Conservation (phyloP, 441 rosid species). For the Populus hybrid region DNA sequence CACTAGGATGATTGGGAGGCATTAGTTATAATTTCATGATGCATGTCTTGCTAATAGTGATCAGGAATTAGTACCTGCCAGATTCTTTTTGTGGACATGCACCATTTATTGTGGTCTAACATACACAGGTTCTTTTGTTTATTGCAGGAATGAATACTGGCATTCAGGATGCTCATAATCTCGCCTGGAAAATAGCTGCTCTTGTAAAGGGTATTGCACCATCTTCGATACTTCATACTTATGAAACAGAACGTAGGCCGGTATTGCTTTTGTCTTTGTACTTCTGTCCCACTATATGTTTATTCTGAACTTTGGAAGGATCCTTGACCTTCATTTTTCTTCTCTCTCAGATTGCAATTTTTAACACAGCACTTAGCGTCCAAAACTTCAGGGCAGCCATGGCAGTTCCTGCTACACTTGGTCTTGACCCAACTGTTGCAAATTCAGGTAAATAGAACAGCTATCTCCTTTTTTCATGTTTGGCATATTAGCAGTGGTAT, state of each 20-base stretch:
- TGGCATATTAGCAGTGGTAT: constrained; percentile 3
- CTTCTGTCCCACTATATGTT: constrained; percentile 3
- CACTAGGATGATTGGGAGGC: neutral
- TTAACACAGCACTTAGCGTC: constrained; percentile 77
- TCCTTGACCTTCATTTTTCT: constrained; percentile 21
- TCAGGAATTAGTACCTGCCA: neutral
- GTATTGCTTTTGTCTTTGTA: constrained; percentile 40
- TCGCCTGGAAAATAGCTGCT: constrained; percentile 93
- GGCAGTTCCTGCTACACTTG: constrained; percentile 80
- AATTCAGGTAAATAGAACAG: constrained; percentile 53
- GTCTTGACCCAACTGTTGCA: constrained; percentile 80
- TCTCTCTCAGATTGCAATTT: constrained; percentile 61
- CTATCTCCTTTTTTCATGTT: constrained; percentile 21
- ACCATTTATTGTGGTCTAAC: neutral
- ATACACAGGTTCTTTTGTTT: neutral
- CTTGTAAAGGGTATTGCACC: constrained; percentile 59
- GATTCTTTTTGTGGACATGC: neutral
- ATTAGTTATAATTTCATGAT: neutral
- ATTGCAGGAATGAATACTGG: constrained; percentile 95
- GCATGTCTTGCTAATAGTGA: neutral
- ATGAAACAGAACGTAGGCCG: constrained; percentile 40
- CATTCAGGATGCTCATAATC: constrained; percentile 93
- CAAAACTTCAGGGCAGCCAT: constrained; percentile 91
- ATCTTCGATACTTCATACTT: constrained; percentile 61
- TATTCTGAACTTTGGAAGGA: constrained; percentile 15